Evolutionary conservation across 2,329 filamentous ascomycete species (phyloP).

Genomic region (Penicillium sp.): DNA sequence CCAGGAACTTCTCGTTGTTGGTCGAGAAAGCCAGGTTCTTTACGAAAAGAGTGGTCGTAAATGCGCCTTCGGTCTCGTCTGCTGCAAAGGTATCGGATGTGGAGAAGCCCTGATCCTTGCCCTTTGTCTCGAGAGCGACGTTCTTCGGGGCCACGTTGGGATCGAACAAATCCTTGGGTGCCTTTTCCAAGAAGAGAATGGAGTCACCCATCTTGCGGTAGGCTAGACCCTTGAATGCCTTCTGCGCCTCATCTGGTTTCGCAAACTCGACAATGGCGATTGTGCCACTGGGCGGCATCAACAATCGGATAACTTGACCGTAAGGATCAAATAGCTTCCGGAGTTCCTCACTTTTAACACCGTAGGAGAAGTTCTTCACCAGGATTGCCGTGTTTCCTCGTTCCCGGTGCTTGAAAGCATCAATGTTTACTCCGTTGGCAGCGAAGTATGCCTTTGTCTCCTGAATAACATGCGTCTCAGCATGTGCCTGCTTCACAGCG

Average conservation of each 20-base stretch:
- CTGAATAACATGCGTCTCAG: constrained; percentile 93
- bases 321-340: constrained; percentile 80
- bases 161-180: constrained; percentile 75
- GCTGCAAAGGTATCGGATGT: constrained; percentile 45
- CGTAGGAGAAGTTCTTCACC: constrained; percentile 91
- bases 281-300: constrained; percentile 90
- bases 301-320: constrained; percentile 73
- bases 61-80: constrained; percentile 41
- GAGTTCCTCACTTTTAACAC: constrained; percentile 75
- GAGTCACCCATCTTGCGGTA: constrained; percentile 91
- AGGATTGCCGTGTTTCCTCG: constrained; percentile 84
- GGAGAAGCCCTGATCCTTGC: constrained; percentile 41
- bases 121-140: constrained; percentile 29
- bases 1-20: constrained; percentile 70
- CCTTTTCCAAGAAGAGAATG: constrained; percentile 90
- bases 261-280: constrained; percentile 91
- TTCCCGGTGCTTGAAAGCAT: constrained; percentile 82
- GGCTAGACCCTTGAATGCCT: constrained; percentile 79
- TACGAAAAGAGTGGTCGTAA: constrained; percentile 83
- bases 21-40: constrained; percentile 93
- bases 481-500: constrained; percentile 92
- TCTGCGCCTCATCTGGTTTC: constrained; percentile 73
- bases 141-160: constrained; percentile 34
- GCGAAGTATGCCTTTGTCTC: constrained; percentile 92
- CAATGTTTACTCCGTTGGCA: constrained; percentile 82